A percentile compares a stretch with the other conserved stretches of the same genome.
These are phyloP conservation scores for Nicotiana tabacum DNA, from an alignment of 257 asterid species.

Conservation along the genomic window DNA sequence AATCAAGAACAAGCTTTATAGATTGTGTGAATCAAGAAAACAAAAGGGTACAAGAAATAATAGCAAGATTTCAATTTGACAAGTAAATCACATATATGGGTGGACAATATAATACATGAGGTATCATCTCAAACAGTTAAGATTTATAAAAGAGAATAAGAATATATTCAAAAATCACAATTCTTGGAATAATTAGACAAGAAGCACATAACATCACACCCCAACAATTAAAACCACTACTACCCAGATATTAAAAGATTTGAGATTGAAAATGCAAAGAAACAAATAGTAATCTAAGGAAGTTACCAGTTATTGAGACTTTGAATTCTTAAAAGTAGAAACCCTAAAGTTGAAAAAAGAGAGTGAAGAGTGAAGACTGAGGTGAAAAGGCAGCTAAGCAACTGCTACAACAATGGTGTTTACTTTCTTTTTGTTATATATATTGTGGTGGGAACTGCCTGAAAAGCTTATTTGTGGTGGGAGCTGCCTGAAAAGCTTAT, in stretches of 20 bases:
- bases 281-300: slow-evolving; percentile 10
- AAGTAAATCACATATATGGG: slow-evolving; percentile 23
- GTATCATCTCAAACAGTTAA: slow-evolving; percentile 15
- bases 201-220: slow-evolving; percentile 12
- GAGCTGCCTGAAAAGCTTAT: slow-evolving; percentile 17
- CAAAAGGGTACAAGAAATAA: slow-evolving; percentile 26
- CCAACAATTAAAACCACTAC: slow-evolving; percentile 27
- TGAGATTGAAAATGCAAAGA: slow-evolving; percentile 21
- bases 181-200: slow-evolving; percentile 11
- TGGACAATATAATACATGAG: slow-evolving; percentile 19
- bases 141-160: slow-evolving; percentile 14
- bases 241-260: slow-evolving; percentile 24
- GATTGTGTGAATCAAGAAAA: slow-evolving; percentile 12
- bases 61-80: slow-evolving; percentile 28
- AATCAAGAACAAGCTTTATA: background rate
- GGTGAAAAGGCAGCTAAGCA: slow-evolving; percentile 17
- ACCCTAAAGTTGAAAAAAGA: slow-evolving; percentile 25
- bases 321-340: slow-evolving; percentile 24
- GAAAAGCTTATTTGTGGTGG: slow-evolving; percentile 27
- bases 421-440: slow-evolving; percentile 20
- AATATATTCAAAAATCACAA: slow-evolving; percentile 44
- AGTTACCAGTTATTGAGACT: slow-evolving; percentile 29
- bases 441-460: slow-evolving; percentile 33
- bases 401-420: slow-evolving; percentile 15
- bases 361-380: background rate